These are phyloP conservation scores for Rubroboletus pulcherrimus DNA, from an alignment of 768 basidiomycete genomes.

Conservation along the genomic window DNA sequence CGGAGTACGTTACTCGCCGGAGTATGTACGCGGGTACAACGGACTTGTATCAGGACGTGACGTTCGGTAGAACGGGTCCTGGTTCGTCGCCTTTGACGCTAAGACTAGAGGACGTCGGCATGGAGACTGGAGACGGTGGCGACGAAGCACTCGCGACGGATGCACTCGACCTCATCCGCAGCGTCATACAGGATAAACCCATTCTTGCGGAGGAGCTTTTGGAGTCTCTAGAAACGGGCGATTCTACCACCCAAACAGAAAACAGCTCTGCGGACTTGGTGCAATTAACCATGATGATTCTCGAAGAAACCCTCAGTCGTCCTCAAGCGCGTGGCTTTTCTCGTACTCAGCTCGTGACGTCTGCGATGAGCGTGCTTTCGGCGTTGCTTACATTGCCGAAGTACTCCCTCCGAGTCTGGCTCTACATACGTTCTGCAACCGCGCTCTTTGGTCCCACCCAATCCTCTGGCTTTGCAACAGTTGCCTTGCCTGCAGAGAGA, in stretches of 20 bases:
- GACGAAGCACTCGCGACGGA: constrained; percentile 67
- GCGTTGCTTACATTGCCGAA: constrained; percentile 69
- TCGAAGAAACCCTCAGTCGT: constrained; percentile 70
- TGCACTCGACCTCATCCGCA: constrained; percentile 74
- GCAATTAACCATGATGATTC: constrained; percentile 73
- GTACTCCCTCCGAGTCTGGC: constrained; percentile 83
- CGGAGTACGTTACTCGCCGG: constrained; percentile 65
- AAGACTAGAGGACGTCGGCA: constrained; percentile 63
- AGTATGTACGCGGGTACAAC: constrained; percentile 39
- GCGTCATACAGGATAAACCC: constrained; percentile 70
- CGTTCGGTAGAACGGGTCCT: constrained; percentile 46
- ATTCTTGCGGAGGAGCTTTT: constrained; percentile 61
- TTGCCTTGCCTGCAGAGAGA: constrained; percentile 67
- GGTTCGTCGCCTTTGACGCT: constrained; percentile 41
- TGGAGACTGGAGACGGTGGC: constrained; percentile 60
- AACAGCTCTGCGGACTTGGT: constrained; percentile 66
- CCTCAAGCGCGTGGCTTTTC: constrained; percentile 42
- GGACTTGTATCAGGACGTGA: constrained; percentile 47
- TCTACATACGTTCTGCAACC: constrained; percentile 77
- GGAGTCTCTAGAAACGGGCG: constrained; percentile 51
- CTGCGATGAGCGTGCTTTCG: constrained; percentile 77
- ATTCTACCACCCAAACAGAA: constrained; percentile 41
- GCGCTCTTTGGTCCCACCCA: constrained; percentile 70
- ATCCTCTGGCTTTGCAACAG: constrained; percentile 51
- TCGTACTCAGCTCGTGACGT: constrained; percentile 65